Base-by-base conservation (phyloP, 2,329 filamentous ascomycete genomes). In the Dactylellina parvicollis region DNA sequence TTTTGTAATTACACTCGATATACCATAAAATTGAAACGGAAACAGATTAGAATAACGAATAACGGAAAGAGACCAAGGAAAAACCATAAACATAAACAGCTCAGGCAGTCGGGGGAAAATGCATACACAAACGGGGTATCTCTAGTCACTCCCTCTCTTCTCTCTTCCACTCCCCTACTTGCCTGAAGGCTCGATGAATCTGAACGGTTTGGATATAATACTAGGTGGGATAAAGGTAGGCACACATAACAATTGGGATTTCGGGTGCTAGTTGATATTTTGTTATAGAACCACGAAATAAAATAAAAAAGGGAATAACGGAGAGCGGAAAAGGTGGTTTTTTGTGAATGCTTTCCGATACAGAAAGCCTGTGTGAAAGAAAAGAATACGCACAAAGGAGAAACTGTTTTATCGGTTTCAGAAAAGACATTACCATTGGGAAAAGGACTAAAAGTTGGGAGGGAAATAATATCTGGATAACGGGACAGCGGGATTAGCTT, bases 1-100 rank as follows among this genome's bases (percentile, higher is more conserved):
- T 62, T 62, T 36, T 69, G 59, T 42, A 64, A 59, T 61, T 75
- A 73, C 44, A 77, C 74, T 76, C 71, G 76, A 70, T 74, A 71
- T 52, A 76, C 74, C 62, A 59, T 73, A 72, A 74, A 55, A 73
- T 18, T 56, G 76, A 75, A 67, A 69, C 57, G 74, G 40, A 70
- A 49, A 62, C 50, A 28, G 60, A 34, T 54, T 72, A 42, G 70
- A 69, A 67, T 54, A 36, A 54, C 22, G 28, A 59, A 54, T 56
- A 47, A 75, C 18, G 18, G 57, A n/a, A 61, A 69, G 54, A 65
- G 49, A 60, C 38, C 36, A 60, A 65, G 55, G 40, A 34, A 71
- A 49, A 59, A 50, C 46, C 64, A 67, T 64, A 60, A 60, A 74
- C 49, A 56, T 55, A 64, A 55, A 49, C 32, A 74, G 32, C 59